Evolutionary conservation across 2,329 filamentous ascomycete species (phyloP), one percentile per base, ranked within the genome.

Genomic region (Diaporthe citri): DNA sequence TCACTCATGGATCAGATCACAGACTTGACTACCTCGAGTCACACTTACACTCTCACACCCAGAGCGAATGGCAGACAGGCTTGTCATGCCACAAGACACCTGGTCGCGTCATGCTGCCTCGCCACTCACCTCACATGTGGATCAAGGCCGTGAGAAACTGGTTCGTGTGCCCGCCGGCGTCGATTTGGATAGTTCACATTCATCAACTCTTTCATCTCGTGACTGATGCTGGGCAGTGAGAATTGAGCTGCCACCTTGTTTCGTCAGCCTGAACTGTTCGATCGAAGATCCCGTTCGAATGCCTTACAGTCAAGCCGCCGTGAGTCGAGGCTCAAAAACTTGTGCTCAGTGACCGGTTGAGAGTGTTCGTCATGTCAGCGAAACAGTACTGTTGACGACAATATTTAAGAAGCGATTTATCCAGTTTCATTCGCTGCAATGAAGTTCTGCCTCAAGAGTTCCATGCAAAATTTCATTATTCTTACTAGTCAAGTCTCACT

Each of bases 361-460:
- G 22, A 60, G 20, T 12, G 5, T 41, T 15, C 3, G 3, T 25
- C 6, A 22, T 39, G 0, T 36, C 17, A 9, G 5, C 10, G 3
- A 62, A 20, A 0, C 12, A 28, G 15, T 4, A 9, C 25, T 17
- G n/a, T 62, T 10, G 25, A 12, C 3, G 2, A 43, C 2, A 4
- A 43, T 12, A 28, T 62, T 28, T 43, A 20, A 12, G 31, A 7
- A 43, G 57, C 3, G 9, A 12, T 9, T 20, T 20, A 0, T 10
- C 2, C 36, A 9, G 13, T 10, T 3, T 8, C 36, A 3, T 10
- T 5, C 2, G 0, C 6, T 41, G 0, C 22, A 43, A 20, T 25
- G 22, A 25, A 10, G 0, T 13, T 6, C 25, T 20, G 1, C 13
- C 6, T 7, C 4, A 10, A 60, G 0, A n/a, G 9, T 2, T 9